These are phyloP conservation scores for Cordyceps militaris DNA, from an alignment of 2,329 filamentous ascomycete genomes.

Conservation along the genomic window DNA sequence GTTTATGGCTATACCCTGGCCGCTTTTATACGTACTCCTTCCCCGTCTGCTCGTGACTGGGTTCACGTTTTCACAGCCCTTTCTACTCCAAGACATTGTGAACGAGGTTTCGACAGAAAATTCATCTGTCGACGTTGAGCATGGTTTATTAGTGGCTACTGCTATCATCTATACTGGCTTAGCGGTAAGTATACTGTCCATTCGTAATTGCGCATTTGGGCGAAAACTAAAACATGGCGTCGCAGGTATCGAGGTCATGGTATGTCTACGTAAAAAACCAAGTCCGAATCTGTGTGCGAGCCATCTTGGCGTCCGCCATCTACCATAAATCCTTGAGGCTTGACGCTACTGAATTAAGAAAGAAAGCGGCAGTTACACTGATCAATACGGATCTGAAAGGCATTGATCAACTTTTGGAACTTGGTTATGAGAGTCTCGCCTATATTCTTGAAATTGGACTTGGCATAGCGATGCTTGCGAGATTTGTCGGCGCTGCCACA, in stretches of 20 bases:
- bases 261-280: background rate
- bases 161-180: background rate
- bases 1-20: background rate
- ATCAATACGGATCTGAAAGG: background rate
- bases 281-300: background rate
- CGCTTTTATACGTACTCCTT: background rate
- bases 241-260: background rate
- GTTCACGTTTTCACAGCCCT: background rate
- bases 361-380: background rate
- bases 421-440: background rate
- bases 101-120: background rate
- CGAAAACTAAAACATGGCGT: background rate
- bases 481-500: background rate
- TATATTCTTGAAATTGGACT: background rate
- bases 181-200: background rate
- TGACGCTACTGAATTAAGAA: background rate
- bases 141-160: background rate
- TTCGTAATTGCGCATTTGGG: background rate
- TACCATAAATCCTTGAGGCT: background rate
- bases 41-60: background rate
- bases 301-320: background rate
- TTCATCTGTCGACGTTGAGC: background rate
- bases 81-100: background rate
- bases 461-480: background rate
- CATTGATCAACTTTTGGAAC: background rate